phyloP scores from a whole-genome alignment of 768 basidiomycete genomes.

The Paxillus involutus region DNA sequence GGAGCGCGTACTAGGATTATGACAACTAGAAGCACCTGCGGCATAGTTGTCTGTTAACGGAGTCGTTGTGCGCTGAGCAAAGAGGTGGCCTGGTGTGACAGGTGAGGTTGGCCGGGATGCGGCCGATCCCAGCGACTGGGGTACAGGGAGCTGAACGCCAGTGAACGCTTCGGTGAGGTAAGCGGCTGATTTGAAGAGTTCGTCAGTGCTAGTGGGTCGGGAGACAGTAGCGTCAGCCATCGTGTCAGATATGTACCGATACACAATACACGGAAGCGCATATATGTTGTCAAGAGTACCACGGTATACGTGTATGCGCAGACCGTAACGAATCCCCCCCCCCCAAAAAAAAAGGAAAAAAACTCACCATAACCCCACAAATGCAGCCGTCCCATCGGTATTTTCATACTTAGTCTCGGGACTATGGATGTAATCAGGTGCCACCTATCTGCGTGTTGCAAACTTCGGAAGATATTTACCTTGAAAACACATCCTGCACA shows the following conservation, averaged over 20 bases:
- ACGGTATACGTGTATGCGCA: neutral
- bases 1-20: slow-evolving; percentile 13
- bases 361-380: slow-evolving; percentile 66
- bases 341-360: too few species aligned
- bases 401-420: slow-evolving; percentile 65
- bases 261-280: neutral
- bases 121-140: neutral
- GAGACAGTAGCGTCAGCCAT: slow-evolving; percentile 6
- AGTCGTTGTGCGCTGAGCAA: neutral
- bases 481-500: slow-evolving; percentile 45
- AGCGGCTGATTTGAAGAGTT: slow-evolving; percentile 73
- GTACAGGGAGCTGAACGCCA: slow-evolving; percentile 24
- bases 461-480: slow-evolving; percentile 33
- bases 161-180: slow-evolving; percentile 71
- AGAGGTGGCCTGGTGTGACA: neutral
- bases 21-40: neutral
- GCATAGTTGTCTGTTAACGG: neutral
- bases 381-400: slow-evolving; percentile 66
- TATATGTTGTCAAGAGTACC: neutral
- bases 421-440: slow-evolving; percentile 30
- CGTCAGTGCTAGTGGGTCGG: slow-evolving; percentile 55
- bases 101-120: slow-evolving; percentile 14
- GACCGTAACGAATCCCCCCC: neutral
- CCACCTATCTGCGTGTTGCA: neutral
- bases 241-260: neutral